Evolutionary conservation across 2,329 filamentous ascomycete species (phyloP).

Genomic region (Penicillium vulpinum): DNA sequence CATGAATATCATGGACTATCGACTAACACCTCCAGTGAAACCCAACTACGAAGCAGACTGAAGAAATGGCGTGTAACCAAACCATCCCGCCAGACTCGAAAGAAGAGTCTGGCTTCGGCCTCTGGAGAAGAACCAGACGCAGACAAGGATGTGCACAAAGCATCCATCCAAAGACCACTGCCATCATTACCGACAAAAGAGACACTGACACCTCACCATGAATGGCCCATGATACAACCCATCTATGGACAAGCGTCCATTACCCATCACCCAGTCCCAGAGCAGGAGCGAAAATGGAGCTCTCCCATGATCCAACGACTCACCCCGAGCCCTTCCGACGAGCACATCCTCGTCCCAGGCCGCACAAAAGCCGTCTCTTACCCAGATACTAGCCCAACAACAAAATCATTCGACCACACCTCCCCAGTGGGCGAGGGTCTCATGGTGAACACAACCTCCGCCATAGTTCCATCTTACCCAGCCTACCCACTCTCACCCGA

Average conservation of each 20-base stretch:
- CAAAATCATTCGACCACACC: constrained; percentile 29
- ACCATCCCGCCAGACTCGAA: constrained; percentile 45
- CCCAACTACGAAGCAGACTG: constrained; percentile 45
- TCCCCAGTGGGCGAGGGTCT: constrained; percentile 29
- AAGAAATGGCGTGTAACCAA: constrained; percentile 50
- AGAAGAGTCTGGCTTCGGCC: constrained; percentile 34
- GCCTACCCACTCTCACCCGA: constrained; percentile 31
- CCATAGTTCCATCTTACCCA: constrained; percentile 28
- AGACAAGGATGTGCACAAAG: constrained; percentile 15
- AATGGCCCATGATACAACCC: constrained; percentile 16
- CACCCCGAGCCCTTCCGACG: constrained; percentile 25
- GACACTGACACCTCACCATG: constrained; percentile 3
- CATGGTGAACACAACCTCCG: constrained; percentile 28
- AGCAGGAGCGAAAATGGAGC: constrained; percentile 22
- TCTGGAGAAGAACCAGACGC: constrained; percentile 23
- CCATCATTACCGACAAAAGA: constrained; percentile 6
- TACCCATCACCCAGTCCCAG: constrained; percentile 2
- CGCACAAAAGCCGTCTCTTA: constrained; percentile 23
- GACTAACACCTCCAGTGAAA: constrained; percentile 35
- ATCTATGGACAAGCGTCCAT: constrained; percentile 7
- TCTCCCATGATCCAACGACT: constrained; percentile 22
- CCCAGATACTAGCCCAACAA: constrained; percentile 19
- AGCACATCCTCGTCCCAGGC: constrained; percentile 23
- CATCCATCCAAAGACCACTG: constrained; percentile 9
- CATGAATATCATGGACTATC: neutral